Base-by-base conservation (phyloP, 805 yeast genomes). In the Suhomyces sp. region DNA sequence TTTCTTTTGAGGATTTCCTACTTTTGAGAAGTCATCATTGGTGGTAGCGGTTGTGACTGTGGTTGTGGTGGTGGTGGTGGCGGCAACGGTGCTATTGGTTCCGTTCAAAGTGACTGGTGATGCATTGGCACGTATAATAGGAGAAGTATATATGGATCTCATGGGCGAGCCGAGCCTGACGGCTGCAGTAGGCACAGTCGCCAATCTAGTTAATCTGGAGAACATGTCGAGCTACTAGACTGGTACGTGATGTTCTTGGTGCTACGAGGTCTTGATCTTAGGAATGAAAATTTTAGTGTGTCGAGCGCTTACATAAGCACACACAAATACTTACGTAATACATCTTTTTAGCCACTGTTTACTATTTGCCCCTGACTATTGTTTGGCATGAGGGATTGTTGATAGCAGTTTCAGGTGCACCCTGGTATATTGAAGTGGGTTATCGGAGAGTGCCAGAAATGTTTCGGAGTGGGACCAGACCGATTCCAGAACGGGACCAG, bases 121-220 rank as follows among this genome's bases (percentile, higher is more conserved):
- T 33, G 52, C 52, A 22, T 44, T 44, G 44, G 52, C 52, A 23
- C 44, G 48, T 8, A 38, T 8, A 2, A 33, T 27, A 12, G 45
- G 45, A 7, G 35, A 33, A 22, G 46, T 48, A 27, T 22, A 19
- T 29, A 48, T 27, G 27, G 29, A 40, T 48, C 46, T 40, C 36
- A 31, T 19, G 31, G 41, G 27, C 38, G 40, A 8, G 24, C 24
- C 31, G 38, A 17, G 17, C 24, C 27, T 26, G 12, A 27, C 29
- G 42, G 49, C 44, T 19, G 17, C 23, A n/a, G 44, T 48, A 42
- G 26, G 46, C 46, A 48, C 44, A 15, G 38, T 8, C 38, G 52
- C 56, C 44, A 44, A 45, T 45, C 53, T 49, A 31, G 49, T 44
- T 51, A 54, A 29, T 44, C 57, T 51, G 47, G 55, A 46, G 35